These are phyloP conservation scores for Penicillium sp. DNA, from an alignment of 2,329 filamentous ascomycete genomes.

Conservation along the genomic window DNA sequence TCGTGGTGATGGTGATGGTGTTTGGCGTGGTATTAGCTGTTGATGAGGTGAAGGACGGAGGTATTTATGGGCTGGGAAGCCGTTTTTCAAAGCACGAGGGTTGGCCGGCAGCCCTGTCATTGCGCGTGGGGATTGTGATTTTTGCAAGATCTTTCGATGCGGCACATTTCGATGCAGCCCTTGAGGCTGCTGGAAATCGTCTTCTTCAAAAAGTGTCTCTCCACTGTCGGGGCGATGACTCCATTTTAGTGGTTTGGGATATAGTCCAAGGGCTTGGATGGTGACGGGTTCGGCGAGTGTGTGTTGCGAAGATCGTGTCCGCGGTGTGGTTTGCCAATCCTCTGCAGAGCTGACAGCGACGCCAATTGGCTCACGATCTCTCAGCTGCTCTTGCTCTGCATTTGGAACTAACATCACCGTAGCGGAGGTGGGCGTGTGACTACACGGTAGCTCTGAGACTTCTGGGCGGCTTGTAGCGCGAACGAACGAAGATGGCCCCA, in stretches of 20 bases:
- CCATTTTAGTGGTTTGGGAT: constrained; percentile 44
- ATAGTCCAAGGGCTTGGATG: constrained; percentile 38
- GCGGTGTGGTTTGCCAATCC: constrained; percentile 35
- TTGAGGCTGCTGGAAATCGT: constrained; percentile 27
- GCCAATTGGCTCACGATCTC: constrained; percentile 22
- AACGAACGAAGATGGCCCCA: constrained; percentile 14
- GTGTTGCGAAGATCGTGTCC: constrained; percentile 40
- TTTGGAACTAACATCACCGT: constrained; percentile 15
- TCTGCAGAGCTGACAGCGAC: constrained; percentile 28
- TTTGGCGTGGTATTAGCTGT: constrained; percentile 3
- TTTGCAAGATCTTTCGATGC: neutral
- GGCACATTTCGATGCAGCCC: neutral
- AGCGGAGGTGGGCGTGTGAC: constrained; percentile 17
- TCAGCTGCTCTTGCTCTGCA: neutral
- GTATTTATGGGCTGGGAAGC: constrained; percentile 27
- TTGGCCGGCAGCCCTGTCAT: constrained; percentile 39
- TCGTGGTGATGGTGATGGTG: neutral
- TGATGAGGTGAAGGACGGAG: constrained; percentile 15
- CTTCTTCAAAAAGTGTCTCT: constrained; percentile 46
- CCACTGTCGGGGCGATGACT: constrained; percentile 38
- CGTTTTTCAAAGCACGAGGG: constrained; percentile 41
- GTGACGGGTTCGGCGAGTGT: constrained; percentile 46
- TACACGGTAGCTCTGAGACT: constrained; percentile 21
- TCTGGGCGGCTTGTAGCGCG: constrained; percentile 19
- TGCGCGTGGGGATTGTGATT: neutral